phyloP scores from a whole-genome alignment of 2,329 filamentous ascomycete genomes.

The Ophiocordyceps camponoti-saundersi region DNA sequence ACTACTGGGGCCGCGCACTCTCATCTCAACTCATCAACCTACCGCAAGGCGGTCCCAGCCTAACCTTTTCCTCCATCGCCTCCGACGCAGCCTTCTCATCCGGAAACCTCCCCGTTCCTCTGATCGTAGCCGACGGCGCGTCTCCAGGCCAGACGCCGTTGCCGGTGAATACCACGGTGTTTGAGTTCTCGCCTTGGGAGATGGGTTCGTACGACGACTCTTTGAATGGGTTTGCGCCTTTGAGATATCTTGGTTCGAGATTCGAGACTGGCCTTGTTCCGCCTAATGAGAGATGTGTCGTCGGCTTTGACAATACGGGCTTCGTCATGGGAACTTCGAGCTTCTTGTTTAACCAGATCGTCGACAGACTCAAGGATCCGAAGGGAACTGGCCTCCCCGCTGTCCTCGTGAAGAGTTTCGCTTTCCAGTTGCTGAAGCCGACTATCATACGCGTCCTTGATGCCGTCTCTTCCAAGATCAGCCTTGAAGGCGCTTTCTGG shows the following conservation, averaged over 20 bases:
- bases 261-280: conserved; percentile 31
- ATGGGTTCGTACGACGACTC: conserved; percentile 47
- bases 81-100: conserved; percentile 23
- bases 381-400: conserved; percentile 26
- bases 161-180: conserved; percentile 40
- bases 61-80: conserved; percentile 62
- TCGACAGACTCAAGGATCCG: conserved; percentile 47
- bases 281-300: conserved; percentile 26
- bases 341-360: conserved; percentile 56
- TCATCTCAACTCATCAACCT: conserved; percentile 73
- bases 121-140: conserved; percentile 25
- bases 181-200: conserved; percentile 50
- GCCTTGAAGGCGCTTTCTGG: conserved; percentile 59
- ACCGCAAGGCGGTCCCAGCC: conserved; percentile 53
- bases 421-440: conserved; percentile 25
- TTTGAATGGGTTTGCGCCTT: conserved; percentile 40
- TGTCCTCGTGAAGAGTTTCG: conserved; percentile 25
- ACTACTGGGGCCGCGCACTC: conserved; percentile 75
- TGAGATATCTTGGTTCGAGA: conserved; percentile 40
- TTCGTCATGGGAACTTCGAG: conserved; percentile 73
- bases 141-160: conserved; percentile 24
- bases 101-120: conserved; percentile 18
- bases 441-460: neutral
- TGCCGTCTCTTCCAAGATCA: conserved; percentile 2
- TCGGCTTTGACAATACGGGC: conserved; percentile 62